phyloP scores from a whole-genome alignment of 208 protist genomes.

The Naegleria fowleri region DNA sequence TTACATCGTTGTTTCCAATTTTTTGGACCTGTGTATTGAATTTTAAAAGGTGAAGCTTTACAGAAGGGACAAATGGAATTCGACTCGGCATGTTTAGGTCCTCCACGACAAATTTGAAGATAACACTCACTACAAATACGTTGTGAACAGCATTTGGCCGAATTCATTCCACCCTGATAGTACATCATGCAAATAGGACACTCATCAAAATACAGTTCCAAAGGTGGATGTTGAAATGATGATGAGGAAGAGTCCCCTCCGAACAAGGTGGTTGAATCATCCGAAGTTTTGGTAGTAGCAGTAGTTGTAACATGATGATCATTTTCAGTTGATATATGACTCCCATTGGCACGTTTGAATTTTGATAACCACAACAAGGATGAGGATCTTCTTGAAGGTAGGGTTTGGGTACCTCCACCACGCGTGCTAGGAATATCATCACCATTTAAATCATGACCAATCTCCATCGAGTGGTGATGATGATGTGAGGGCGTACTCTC shows the following conservation, averaged over 20 bases:
- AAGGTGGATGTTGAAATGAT: too few species aligned
- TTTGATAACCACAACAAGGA: too few species aligned
- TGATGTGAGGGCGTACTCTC: too few species aligned
- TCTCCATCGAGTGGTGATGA: too few species aligned
- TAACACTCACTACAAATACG: slow-evolving; percentile 14
- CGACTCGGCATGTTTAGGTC: background rate
- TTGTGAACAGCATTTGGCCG: background rate
- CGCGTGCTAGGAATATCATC: too few species aligned
- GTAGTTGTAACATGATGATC: too few species aligned
- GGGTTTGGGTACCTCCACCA: too few species aligned
- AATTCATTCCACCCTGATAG: slow-evolving; percentile 9
- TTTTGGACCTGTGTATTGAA: background rate
- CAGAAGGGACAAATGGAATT: slow-evolving; percentile 10
- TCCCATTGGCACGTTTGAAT: too few species aligned
- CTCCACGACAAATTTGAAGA: background rate
- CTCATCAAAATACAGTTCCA: slow-evolving; percentile 2
- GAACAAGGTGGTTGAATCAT: background rate
- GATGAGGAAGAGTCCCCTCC: background rate
- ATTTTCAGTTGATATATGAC: too few species aligned
- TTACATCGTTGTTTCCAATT: background rate
- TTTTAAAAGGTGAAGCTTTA: background rate
- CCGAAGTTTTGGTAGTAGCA: too few species aligned
- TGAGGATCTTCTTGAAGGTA: too few species aligned
- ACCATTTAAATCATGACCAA: too few species aligned
- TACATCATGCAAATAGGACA: slow-evolving; percentile 23